Base-by-base conservation (phyloP, 768 basidiomycete species). In the Lactarius tabidus region DNA sequence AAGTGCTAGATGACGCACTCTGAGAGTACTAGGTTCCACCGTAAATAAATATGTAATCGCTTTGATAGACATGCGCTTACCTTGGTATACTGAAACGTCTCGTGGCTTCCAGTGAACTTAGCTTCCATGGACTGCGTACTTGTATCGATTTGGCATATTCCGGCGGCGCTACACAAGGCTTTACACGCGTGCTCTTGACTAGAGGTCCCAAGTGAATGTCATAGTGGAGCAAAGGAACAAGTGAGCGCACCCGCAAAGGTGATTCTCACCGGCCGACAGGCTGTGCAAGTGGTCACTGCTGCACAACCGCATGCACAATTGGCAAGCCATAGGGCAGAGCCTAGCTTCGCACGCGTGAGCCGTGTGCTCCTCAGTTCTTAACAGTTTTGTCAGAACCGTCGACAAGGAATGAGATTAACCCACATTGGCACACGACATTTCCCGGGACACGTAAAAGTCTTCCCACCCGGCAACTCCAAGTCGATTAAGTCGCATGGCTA, bases 71-170 rank as follows among this genome's bases (percentile, higher is more conserved):
- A 20, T 4, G 7, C 1, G 66, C 73, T 23, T 59, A 84, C 86
- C 79, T 88, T 88, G 0, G 86, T 88, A 56, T 85, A 88, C 69
- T 84, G 80, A 67, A 86, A 88, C 0, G 81, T 84, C 66, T 85
- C 84, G 59, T 85, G 82, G 60, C 74, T 76, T 1, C 87, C 86
- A 0, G 80, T 82, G 68, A 87, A 88, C 0, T 84, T 86, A 8
- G 85, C 83, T 68, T 86, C 83, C 31, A 88, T 79, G 0, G 85
- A 82, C 60, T 84, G 82, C 1, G 86, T 85, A 0, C 80, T 77
- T 0, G 81, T 85, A 59, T 86, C 81, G 14, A 87, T 85, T 59
- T 85, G 78, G 61, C 86, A 87, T 26, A 81, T 82, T 1, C 87
- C 86, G 0, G 71, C 70, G 0, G 79, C 74, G 26, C 75, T 67